Base-by-base conservation (phyloP, 2,329 filamentous ascomycete species). In the Pyrenochaeta sp. region DNA sequence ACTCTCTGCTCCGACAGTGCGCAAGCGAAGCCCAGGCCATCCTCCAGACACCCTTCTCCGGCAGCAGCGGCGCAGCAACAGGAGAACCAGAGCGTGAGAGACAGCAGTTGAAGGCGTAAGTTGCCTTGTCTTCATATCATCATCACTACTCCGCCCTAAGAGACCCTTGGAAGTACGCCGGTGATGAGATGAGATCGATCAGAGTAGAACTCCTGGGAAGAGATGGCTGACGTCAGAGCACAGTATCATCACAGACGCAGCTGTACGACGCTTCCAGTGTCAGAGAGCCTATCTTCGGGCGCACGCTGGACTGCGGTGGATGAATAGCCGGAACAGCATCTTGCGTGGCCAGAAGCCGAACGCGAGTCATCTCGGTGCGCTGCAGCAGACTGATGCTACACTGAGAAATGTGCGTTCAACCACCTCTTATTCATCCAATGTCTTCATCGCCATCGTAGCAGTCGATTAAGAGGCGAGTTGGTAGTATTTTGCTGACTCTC, bases 241-340 rank as follows among this genome's bases (percentile, higher is more conserved):
- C 61, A 89, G 87, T 48, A 83, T 89, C 46, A 86, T 89, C 52
- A 77, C 84, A 47, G 87, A 89, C 69, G 83, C 85, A 39, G 83
- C 83, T 48, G 81, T 85, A 36, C 82, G 87, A 47, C 83, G 87
- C 3, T 88, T 89, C 74, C 83, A 84, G 69, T 86, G 85, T 46
- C 86, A 89, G 71, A 84, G 84, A 62, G 82, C 86, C 52, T 88
- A 88, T 65, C 79, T 89, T 4, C 82, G 82, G 61, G 84, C 84
- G 13, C 82, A 84, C 2, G 85, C 86, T 22, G 86, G 83, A 4
- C 77, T 84, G 58, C 79, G 86, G 67, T 89, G 87, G 87, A 79
- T 84, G 62, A 84, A 85, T 59, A 76, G 82, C 36, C 80, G 87
- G 28, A 75, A 80, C 32, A 79, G 80, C 52, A 74, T 86, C 19